Percentiles rank a stretch among this genome's conserved stretches.
Evolutionary conservation across 192 early-diverging fungal species (phyloP).

Genomic region (Coemansia sp.): DNA sequence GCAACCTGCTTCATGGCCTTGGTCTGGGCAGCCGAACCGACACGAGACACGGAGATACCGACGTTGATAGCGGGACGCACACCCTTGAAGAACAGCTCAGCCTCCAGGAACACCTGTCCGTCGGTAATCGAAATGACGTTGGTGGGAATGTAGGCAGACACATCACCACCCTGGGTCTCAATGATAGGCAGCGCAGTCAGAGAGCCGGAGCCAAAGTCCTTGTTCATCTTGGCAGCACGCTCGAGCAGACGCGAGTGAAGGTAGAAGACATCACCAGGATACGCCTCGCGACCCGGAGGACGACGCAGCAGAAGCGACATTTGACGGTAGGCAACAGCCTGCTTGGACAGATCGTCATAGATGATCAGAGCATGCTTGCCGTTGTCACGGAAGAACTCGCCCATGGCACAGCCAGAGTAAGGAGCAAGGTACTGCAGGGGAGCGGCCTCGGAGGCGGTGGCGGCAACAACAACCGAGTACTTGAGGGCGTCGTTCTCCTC

Average conservation of each 20-base stretch:
- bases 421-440: conserved; percentile 98
- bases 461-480: conserved; percentile 98
- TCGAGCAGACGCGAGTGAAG: conserved; percentile 98
- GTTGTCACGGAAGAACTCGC: conserved; percentile 99
- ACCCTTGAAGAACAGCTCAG: conserved; percentile 99
- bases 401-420: conserved; percentile 97
- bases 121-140: conserved; percentile 99
- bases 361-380: conserved; percentile 98
- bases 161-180: conserved; percentile 99
- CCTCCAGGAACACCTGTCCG: conserved; percentile 99
- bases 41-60: conserved; percentile 99
- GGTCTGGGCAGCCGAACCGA: conserved; percentile 99
- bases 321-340: conserved; percentile 99
- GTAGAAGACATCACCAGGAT: conserved; percentile 99
- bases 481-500: conserved; percentile 98
- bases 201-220: conserved; percentile 91
- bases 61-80: conserved; percentile 99
- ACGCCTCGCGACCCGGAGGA: conserved; percentile 99
- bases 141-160: conserved; percentile 99
- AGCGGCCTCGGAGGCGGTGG: conserved; percentile 98
- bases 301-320: conserved; percentile 99
- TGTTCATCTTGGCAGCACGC: conserved; percentile 99
- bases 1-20: conserved; percentile 99
- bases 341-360: conserved; percentile 99
- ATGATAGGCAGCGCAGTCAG: conserved; percentile 99